A percentile compares a stretch with the other conserved stretches of the same genome.
phyloP scores from a whole-genome alignment of 371 early-diverging fungal genomes.

The Saksenaea vasiformis region DNA sequence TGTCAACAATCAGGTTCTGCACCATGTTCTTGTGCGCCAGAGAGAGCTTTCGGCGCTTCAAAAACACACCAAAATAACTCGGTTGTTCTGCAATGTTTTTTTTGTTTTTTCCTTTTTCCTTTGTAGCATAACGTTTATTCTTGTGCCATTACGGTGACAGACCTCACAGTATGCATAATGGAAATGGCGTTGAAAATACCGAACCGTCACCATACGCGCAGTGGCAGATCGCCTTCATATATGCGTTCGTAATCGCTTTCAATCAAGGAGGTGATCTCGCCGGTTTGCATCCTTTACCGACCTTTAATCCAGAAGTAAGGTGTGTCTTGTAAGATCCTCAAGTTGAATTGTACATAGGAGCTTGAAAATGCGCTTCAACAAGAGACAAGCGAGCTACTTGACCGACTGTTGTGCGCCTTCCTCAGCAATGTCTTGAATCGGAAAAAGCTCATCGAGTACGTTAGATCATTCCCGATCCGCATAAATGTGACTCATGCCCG shows the following conservation, averaged over 20 bases:
- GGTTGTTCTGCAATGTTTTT: not conserved
- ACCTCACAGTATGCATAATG: not conserved
- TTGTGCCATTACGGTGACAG: not conserved
- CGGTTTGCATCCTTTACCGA: slow-evolving; percentile 21
- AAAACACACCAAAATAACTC: not conserved
- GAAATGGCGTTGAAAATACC: not conserved
- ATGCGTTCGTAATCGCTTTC: slow-evolving; percentile 37
- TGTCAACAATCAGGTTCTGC: not conserved
- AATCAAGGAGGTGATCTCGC: slow-evolving; percentile 15
- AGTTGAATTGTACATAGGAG: slow-evolving; percentile 20
- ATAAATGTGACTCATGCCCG: not conserved
- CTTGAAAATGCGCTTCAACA: slow-evolving; percentile 28
- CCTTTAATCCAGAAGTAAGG: slow-evolving; percentile 34
- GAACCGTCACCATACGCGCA: slow-evolving; percentile 17
- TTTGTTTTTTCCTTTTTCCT: not conserved
- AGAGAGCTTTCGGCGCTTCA: not conserved
- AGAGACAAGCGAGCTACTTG: slow-evolving; percentile 20
- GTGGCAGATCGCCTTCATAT: slow-evolving; percentile 45
- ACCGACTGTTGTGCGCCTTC: slow-evolving; percentile 32
- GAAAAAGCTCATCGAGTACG: slow-evolving; percentile 42
- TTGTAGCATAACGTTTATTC: not conserved
- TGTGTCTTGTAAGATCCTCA: not conserved
- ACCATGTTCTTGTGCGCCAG: not conserved
- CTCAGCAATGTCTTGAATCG: slow-evolving; percentile 44
- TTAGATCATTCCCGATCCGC: not conserved